phyloP scores from a whole-genome alignment of 352 stramenopile genomes.

The Elongisporangium anandrum region DNA sequence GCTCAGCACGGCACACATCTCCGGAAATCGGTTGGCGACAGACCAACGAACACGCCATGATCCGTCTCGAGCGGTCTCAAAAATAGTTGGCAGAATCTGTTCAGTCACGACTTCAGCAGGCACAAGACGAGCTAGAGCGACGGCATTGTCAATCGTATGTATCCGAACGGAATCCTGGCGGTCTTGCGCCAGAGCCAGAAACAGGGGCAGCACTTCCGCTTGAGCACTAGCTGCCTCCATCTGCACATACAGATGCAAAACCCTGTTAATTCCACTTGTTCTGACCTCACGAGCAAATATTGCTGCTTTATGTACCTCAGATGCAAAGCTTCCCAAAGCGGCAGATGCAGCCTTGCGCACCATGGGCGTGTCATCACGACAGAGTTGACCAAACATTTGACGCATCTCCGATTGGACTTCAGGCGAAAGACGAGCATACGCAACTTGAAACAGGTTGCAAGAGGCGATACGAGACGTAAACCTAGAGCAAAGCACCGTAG shows the following conservation, averaged over 20 bases:
- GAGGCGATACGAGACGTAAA: slow-evolving; percentile 86
- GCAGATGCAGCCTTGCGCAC: slow-evolving; percentile 91
- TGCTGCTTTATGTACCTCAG: slow-evolving; percentile 25
- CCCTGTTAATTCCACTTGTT: background rate
- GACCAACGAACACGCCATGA: slow-evolving; percentile 98
- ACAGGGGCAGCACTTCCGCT: slow-evolving; percentile 82
- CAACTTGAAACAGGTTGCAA: slow-evolving; percentile 78
- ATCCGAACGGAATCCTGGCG: slow-evolving; percentile 97
- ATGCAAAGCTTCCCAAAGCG: slow-evolving; percentile 87
- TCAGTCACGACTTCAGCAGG: slow-evolving; percentile 59
- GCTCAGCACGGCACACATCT: slow-evolving; percentile 89
- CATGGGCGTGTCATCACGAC: slow-evolving; percentile 97
- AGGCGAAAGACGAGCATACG: slow-evolving; percentile 46
- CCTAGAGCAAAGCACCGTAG: slow-evolving; percentile 10
- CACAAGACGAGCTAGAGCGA: slow-evolving; percentile 90
- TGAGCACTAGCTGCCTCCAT: slow-evolving; percentile 59
- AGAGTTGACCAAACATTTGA: slow-evolving; percentile 92
- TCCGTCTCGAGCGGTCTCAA: slow-evolving; percentile 92
- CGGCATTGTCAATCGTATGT: slow-evolving; percentile 96
- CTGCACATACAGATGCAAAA: slow-evolving; percentile 9
- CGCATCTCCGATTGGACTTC: slow-evolving; percentile 82
- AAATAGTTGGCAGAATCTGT: slow-evolving; percentile 88
- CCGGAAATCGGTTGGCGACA: slow-evolving; percentile 94
- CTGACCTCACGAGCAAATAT: background rate
- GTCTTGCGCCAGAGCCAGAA: slow-evolving; percentile 80